A percentile compares a stretch with the other conserved stretches of the same genome.
phyloP scores from a whole-genome alignment of 2,329 filamentous ascomycete species.

The Colletotrichum coccodes region DNA sequence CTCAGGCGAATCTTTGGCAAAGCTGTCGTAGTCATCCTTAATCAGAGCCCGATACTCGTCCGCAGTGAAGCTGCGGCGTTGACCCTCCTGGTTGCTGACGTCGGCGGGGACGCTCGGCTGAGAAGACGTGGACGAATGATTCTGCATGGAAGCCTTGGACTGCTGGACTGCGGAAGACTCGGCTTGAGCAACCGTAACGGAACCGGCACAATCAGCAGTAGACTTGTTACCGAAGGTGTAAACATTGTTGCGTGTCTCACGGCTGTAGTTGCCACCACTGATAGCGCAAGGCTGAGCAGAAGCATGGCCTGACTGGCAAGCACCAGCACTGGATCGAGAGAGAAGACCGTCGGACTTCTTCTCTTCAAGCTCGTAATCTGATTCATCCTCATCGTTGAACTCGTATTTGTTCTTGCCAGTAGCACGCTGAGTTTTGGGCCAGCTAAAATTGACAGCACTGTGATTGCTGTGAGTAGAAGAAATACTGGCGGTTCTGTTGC shows the following conservation, averaged over 20 bases:
- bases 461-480: neutral
- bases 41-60: slow-evolving; percentile 19
- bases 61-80: slow-evolving; percentile 8
- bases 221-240: neutral
- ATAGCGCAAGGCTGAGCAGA: neutral
- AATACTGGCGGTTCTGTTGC: neutral
- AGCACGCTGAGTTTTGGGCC: neutral
- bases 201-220: neutral
- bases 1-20: slow-evolving; percentile 11
- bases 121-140: neutral
- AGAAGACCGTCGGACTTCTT: neutral
- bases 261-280: neutral
- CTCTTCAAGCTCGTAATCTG: neutral
- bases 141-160: neutral
- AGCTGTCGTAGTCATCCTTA: slow-evolving; percentile 13
- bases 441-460: slow-evolving; percentile 22
- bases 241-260: neutral
- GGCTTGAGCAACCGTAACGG: too few species aligned
- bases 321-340: neutral
- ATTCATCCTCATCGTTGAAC: neutral
- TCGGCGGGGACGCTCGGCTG: neutral
- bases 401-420: neutral
- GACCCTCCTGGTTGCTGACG: neutral
- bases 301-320: neutral
- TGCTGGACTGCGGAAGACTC: neutral